Percentiles rank a stretch among this genome's conserved stretches.
These are phyloP conservation scores for Claviceps cyperi DNA, from an alignment of 2,329 filamentous ascomycete genomes.

Conservation along the genomic window DNA sequence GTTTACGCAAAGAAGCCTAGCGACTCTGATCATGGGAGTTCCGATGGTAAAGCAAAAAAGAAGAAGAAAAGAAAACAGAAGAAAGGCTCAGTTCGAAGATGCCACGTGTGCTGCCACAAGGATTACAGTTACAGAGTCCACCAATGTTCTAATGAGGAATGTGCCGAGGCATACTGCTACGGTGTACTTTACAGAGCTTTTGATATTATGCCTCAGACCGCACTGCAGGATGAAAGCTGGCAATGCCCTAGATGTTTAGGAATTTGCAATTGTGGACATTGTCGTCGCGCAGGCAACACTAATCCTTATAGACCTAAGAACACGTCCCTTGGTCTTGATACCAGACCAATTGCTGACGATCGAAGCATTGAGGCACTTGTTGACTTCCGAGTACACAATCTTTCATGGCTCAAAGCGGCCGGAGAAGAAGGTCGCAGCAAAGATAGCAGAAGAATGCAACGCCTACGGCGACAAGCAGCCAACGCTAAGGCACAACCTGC, in stretches of 20 bases:
- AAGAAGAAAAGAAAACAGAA: slow-evolving; percentile 43
- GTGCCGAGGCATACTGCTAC: slow-evolving; percentile 72
- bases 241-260: slow-evolving; percentile 74
- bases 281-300: slow-evolving; percentile 51
- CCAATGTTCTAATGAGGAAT: slow-evolving; percentile 55
- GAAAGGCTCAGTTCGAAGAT: slow-evolving; percentile 42
- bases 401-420: slow-evolving; percentile 58
- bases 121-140: slow-evolving; percentile 79
- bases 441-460: slow-evolving; percentile 42
- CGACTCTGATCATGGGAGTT: slow-evolving; percentile 43
- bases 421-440: slow-evolving; percentile 44
- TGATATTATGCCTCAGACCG: slow-evolving; percentile 70
- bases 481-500: slow-evolving; percentile 39
- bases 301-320: slow-evolving; percentile 74
- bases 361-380: slow-evolving; percentile 82
- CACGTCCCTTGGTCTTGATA: slow-evolving; percentile 82
- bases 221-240: slow-evolving; percentile 74
- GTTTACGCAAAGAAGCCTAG: slow-evolving; percentile 30
- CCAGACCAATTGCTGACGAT: slow-evolving; percentile 75
- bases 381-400: slow-evolving; percentile 79
- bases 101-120: slow-evolving; percentile 71
- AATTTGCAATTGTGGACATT: slow-evolving; percentile 77
- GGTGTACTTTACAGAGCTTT: slow-evolving; percentile 86
- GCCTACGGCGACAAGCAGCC: slow-evolving; percentile 40
- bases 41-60: slow-evolving; percentile 44